A percentile compares a stretch with the other conserved stretches of the same genome.
These are phyloP conservation scores for Oryza brachyantha DNA, from an alignment of 176 grass and related monocot genomes.

Conservation along the genomic window DNA sequence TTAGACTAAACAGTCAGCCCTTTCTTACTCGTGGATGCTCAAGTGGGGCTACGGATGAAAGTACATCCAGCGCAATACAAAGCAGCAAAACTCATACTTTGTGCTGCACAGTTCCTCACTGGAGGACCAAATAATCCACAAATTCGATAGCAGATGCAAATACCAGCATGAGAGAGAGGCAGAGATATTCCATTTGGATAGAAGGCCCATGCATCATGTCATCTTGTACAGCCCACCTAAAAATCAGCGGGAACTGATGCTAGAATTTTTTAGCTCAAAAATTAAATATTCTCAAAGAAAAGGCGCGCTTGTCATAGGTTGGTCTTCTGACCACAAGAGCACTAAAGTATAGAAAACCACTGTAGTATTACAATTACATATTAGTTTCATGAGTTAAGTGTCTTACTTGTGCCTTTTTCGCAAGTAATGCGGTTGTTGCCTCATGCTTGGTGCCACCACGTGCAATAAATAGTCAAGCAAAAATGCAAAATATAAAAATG, in stretches of 20 bases:
- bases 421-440: slow-evolving; percentile 53
- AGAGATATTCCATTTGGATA: not conserved
- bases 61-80: not conserved
- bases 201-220: not conserved
- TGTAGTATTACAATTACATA: not conserved
- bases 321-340: not conserved
- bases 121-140: not conserved
- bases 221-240: not conserved
- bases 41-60: not conserved
- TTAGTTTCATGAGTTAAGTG: not conserved
- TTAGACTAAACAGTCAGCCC: not conserved
- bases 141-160: not conserved
- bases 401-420: slow-evolving; percentile 34
- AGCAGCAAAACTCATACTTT: not conserved
- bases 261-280: not conserved
- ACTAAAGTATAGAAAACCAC: not conserved
- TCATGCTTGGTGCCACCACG: slow-evolving; percentile 46
- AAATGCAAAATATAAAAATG: not conserved
- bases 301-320: too few relatives aligned
- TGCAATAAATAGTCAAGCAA: slow-evolving; percentile 30
- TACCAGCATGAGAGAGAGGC: not conserved
- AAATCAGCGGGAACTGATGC: not conserved
- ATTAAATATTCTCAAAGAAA: not conserved
- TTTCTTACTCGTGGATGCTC: not conserved
- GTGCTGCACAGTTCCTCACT: not conserved